Base-by-base conservation (phyloP, 2,329 filamentous ascomycete species). In the Talaromyces sp. region DNA sequence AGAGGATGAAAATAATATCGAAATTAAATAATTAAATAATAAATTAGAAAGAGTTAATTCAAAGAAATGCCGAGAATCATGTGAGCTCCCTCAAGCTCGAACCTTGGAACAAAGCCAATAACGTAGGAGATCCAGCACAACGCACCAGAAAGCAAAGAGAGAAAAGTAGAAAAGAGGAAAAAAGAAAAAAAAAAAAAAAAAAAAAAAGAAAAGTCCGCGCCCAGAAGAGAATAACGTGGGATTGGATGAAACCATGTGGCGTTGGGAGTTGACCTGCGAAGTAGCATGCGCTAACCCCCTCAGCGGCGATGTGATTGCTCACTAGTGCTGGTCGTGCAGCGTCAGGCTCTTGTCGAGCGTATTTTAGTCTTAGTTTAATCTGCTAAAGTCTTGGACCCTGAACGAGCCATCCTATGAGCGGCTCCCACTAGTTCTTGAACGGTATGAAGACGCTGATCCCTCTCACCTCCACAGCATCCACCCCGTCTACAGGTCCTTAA, bases 161-260 rank as follows among this genome's bases (percentile, higher is more conserved):
- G 9, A 44, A 32, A 19, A 2, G 5, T 5, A 44, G 20, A 32
- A 4, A 16, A 44, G 11, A 33, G 5, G 41, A 43, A 43, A 4
- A 39, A 39, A 20, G 6, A 20, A 45, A 45, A 13, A 24, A 45
- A 45, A 17, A 16, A 29, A 43, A 10, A 17, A 8, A 20, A 24
- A 17, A 4, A 41, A 45, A 22, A 32, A 20, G n/a, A 40, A 43
- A 51, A 44, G 43, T n/a, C 52, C 49, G 47, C n/a, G 16, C 22
- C 43, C 35, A 20, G 35, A 56, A 50, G n/a, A 44, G 57, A 49
- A 19, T 55, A 54, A 52, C 30, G 27, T 51, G 37, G 37, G 43
- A 50, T 36, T 19, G 50, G 50, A 64, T 61, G 58, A 52, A 60
- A 63, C 60, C 56, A 64, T 64, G 60, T 61, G 61, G 56, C 59